A percentile compares a stretch with the other conserved stretches of the same genome.
These are phyloP conservation scores for Nicotiana otophora DNA, from an alignment of 257 asterid genomes.

Conservation along the genomic window DNA sequence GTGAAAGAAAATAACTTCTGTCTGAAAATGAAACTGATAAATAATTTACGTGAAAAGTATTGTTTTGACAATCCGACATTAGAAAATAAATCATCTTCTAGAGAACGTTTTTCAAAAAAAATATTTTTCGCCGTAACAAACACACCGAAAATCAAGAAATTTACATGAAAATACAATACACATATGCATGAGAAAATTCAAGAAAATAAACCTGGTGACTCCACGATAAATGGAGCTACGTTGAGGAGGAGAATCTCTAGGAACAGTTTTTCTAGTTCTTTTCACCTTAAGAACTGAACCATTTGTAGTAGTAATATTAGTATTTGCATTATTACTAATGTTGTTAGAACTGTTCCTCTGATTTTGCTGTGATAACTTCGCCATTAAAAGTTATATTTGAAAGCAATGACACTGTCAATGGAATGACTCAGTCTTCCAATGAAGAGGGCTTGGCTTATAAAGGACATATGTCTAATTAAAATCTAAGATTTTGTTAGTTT, in stretches of 20 bases:
- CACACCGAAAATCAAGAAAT: neutral
- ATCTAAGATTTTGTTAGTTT: neutral
- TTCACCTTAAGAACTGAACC: slow-evolving; percentile 39
- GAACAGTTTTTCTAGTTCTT: slow-evolving; percentile 77
- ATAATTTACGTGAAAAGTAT: too few relatives aligned
- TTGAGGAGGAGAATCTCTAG: slow-evolving; percentile 78
- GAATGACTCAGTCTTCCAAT: slow-evolving; percentile 53
- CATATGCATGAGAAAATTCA: neutral
- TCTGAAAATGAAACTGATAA: too few relatives aligned
- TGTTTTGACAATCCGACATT: too few relatives aligned
- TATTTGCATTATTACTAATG: neutral
- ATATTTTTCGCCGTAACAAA: too few relatives aligned
- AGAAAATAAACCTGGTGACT: slow-evolving; percentile 2
- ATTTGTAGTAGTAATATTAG: slow-evolving; percentile 12
- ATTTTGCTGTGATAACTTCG: slow-evolving; percentile 50
- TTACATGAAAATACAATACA: neutral
- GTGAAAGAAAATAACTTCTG: too few relatives aligned
- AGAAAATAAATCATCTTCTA: too few relatives aligned
- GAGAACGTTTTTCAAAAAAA: too few relatives aligned
- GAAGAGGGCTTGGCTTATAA: slow-evolving; percentile 49
- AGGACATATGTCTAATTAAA: slow-evolving; percentile 18
- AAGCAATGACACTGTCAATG: slow-evolving; percentile 13
- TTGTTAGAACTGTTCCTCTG: slow-evolving; percentile 19
- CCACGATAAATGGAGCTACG: slow-evolving; percentile 82
- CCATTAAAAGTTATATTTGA: slow-evolving; percentile 33